Evolutionary conservation across 768 basidiomycete species (phyloP).

Genomic region (Leucosporidium yakuticum): DNA sequence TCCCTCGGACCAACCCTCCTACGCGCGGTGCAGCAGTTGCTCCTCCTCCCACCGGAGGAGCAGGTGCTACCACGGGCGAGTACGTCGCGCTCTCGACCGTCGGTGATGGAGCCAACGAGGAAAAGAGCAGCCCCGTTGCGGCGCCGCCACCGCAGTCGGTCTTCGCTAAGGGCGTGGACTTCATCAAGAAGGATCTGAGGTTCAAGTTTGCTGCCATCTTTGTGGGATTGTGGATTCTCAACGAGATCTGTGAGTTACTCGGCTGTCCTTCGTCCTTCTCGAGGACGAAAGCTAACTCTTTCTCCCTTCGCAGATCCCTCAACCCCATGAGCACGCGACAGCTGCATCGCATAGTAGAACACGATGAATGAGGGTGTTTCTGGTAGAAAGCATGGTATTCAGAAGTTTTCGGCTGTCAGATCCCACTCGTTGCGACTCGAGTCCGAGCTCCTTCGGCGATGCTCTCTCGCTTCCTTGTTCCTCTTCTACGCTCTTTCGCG

Average conservation of each 20-base stretch:
- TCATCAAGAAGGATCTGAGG: slow-evolving; percentile 46
- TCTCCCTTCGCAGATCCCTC: no score
- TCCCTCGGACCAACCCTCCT: slow-evolving; percentile 37
- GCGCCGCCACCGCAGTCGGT: slow-evolving; percentile 19
- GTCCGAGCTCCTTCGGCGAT: no score
- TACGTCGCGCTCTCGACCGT: slow-evolving; percentile 30
- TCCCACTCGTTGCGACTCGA: no score
- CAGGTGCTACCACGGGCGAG: slow-evolving; percentile 3
- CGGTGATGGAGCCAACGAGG: slow-evolving; percentile 33
- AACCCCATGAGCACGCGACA: no score
- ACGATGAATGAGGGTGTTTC: no score
- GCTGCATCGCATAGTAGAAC: no score
- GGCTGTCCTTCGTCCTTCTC: no score
- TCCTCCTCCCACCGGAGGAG: background rate
- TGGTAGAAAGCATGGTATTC: no score
- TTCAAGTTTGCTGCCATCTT: slow-evolving; percentile 48
- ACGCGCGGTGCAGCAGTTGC: slow-evolving; percentile 12
- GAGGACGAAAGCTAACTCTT: no score
- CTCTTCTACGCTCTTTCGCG: no score
- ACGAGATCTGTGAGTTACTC: slow-evolving; percentile 52
- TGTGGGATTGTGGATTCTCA: slow-evolving; percentile 59
- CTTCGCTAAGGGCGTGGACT: slow-evolving; percentile 34
- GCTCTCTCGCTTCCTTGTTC: no score
- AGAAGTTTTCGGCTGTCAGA: no score
- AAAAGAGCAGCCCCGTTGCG: slow-evolving; percentile 34